These are phyloP conservation scores for Xylariaceae sp. DNA, from an alignment of 2,329 filamentous ascomycete species.

Conservation along the genomic window DNA sequence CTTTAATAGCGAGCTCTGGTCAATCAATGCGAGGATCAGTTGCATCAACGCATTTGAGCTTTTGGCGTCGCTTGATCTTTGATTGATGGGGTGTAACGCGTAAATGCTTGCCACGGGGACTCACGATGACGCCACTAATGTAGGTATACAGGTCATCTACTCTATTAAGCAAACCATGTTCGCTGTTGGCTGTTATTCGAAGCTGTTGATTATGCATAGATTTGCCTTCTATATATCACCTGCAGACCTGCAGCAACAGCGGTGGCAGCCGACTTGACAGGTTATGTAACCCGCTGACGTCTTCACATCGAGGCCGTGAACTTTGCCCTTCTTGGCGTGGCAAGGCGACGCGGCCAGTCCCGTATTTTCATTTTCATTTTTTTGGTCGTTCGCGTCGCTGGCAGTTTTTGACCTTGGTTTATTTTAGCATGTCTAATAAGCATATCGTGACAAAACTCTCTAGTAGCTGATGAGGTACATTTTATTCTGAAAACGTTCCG, in stretches of 20 bases:
- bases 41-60: neutral
- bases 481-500: no score
- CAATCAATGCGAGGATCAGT: no score
- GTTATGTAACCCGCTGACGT: constrained; percentile 19
- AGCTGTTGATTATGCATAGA: no score
- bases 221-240: no score
- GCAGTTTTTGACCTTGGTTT: constrained; percentile 9
- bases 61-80: neutral
- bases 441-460: no score
- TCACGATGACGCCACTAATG: constrained; percentile 2
- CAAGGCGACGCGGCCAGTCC: constrained; percentile 22
- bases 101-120: neutral
- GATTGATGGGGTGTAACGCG: neutral
- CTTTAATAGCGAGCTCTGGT: no score
- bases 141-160: no score
- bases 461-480: no score
- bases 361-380: constrained; percentile 6
- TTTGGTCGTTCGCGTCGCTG: neutral
- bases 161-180: neutral
- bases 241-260: neutral
- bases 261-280: neutral
- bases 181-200: neutral
- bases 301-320: constrained; percentile 6
- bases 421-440: constrained; percentile 4
- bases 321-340: constrained; percentile 14